Conservation (phyloP, 176 grass and related monocot genomes). For the Avena sativa region DNA sequence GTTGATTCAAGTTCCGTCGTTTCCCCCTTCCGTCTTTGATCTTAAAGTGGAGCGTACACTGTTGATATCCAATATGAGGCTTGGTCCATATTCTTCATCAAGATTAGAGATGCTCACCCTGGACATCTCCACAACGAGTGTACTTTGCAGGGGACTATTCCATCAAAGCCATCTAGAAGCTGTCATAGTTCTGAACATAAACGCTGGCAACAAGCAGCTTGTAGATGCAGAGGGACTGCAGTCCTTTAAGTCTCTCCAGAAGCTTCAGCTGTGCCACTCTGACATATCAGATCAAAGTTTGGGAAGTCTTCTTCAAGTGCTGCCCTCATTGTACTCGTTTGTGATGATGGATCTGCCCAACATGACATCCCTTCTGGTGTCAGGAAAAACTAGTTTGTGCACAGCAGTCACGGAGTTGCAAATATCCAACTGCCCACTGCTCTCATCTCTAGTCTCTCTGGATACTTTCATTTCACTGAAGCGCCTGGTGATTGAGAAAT, state of each 20-base stretch:
- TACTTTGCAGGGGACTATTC: not conserved
- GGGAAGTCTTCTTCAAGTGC: not conserved
- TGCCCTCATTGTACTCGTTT: constrained; percentile 21
- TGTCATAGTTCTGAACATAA: constrained; percentile 18
- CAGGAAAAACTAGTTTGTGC: not conserved
- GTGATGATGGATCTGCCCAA: constrained; percentile 14
- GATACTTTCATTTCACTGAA: constrained; percentile 2
- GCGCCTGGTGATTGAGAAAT: constrained; percentile 30
- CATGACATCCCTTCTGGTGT: constrained; percentile 26
- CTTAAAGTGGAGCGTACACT: not conserved
- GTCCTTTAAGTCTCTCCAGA: not conserved
- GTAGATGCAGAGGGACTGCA: not conserved
- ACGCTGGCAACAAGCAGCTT: constrained; percentile 4
- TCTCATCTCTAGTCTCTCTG: constrained; percentile 4
- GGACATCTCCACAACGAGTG: not conserved
- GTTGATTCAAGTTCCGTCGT: not conserved
- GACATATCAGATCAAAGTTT: not conserved
- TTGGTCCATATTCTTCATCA: constrained; percentile 21
- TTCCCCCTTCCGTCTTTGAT: not conserved
- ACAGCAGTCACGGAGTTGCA: constrained; percentile 8
- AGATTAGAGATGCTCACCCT: constrained; percentile 4
- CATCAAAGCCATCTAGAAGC: constrained; percentile 20
- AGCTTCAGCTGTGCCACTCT: constrained; percentile 11
- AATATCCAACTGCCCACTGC: not conserved
- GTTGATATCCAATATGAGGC: not conserved